Base-by-base conservation (phyloP, 1,284 basidiomycete species). In the Sphaerobolus stellatus region DNA sequence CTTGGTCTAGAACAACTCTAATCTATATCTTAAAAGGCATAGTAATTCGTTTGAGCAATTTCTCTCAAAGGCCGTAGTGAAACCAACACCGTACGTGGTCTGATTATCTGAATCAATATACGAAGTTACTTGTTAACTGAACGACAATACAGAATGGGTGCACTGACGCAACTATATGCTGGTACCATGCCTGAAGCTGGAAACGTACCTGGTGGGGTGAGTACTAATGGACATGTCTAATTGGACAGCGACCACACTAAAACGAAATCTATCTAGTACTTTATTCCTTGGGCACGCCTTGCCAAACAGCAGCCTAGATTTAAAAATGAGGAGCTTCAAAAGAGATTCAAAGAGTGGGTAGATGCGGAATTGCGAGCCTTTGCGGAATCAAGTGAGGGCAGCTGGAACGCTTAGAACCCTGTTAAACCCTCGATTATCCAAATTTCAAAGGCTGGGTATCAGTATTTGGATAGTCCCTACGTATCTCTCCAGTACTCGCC, bases 131-230 rank as follows among this genome's bases (percentile, higher is more conserved):
- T 38, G 36, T 38, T 7, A 7, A 16, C 22, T 4, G 22, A 38
- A 22, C 7, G 4, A n/a, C 3, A 38, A 38, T 38, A n/a, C n/a
- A 38, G 41, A 22, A 24, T 14, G 22, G 41, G 41, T 22, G 13
- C 41, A 14, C 22, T 43, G 6, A 43, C 22, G 22, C 41, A 43
- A 43, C 28, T 43, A 43, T 43, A 27, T 20, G 41, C 41, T 24
- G 41, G 41, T 24, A 43, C 28, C 28, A 43, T 43, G 41, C 41
- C 41, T 11, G 41, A 43, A 43, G 41, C 41, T 22, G 41, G 28
- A 18, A 14, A 18, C 28, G 41, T 27, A 43, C 22, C 28, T n/a
- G 41, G 41, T 24, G 41, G 22, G 13, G 41, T 43, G 28, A 43
- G 41, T 43, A 8, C n/a, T n/a, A n/a, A n/a, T n/a, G 14, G 28